phyloP scores from a whole-genome alignment of 139 green algal species.

The Bryopsis sp. region DNA sequence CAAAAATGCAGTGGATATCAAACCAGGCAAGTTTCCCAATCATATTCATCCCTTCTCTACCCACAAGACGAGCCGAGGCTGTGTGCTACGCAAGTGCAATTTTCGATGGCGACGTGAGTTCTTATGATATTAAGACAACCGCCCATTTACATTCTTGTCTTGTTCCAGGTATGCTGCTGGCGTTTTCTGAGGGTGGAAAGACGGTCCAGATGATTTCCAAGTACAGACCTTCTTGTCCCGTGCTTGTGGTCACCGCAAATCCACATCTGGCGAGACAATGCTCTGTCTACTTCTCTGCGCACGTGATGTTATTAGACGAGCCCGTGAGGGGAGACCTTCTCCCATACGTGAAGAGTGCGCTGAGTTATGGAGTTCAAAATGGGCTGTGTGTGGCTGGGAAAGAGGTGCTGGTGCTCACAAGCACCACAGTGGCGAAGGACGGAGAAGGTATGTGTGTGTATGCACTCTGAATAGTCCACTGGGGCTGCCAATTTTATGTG shows the following conservation, averaged over 20 bases:
- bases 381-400: conserved; percentile 44
- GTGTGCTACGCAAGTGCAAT: too few species aligned
- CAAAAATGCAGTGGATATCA: conserved; percentile 44
- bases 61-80: too few species aligned
- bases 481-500: too few species aligned
- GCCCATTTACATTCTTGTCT: too few species aligned
- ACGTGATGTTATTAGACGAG: conserved; percentile 31
- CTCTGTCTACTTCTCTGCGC: conserved; percentile 34
- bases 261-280: conserved; percentile 26
- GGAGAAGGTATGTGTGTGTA: neutral
- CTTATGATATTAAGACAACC: too few species aligned
- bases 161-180: conserved; percentile 51
- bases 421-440: conserved; percentile 33
- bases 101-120: too few species aligned
- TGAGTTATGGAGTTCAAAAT: conserved; percentile 30
- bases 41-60: too few species aligned
- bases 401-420: conserved; percentile 45
- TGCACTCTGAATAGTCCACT: neutral
- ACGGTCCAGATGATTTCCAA: conserved; percentile 45
- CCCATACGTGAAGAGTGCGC: conserved; percentile 23
- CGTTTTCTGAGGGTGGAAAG: conserved; percentile 45
- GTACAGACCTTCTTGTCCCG: conserved; percentile 49
- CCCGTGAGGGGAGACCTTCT: conserved; percentile 24
- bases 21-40: conserved; percentile 21
- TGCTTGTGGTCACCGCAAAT: conserved; percentile 46